Evolutionary conservation across 2,329 filamentous ascomycete species (phyloP).

Genomic region (Colletotrichum sp.): DNA sequence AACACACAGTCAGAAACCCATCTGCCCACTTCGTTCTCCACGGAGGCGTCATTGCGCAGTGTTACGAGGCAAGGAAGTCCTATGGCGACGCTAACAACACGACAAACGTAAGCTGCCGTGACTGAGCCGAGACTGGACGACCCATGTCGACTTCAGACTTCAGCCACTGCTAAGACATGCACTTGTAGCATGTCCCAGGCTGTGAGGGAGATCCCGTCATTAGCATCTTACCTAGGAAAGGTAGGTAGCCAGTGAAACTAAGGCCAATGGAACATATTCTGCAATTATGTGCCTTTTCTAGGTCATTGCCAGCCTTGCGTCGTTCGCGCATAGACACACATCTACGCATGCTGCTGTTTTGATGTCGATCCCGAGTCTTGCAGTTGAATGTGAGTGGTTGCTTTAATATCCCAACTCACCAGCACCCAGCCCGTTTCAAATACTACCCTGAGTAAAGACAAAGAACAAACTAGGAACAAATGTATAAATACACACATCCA

Average conservation of each 20-base stretch:
- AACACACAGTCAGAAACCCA: not conserved
- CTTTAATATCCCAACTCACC: not conserved
- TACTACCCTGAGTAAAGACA: not conserved
- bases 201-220: not conserved
- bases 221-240: not conserved
- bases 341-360: not conserved
- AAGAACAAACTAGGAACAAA: not conserved
- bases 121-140: not conserved
- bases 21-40: constrained; percentile 3
- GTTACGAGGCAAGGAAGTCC: not conserved
- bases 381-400: not conserved
- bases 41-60: constrained; percentile 7
- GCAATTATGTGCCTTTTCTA: not conserved
- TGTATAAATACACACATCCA: not conserved
- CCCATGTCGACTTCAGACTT: not conserved
- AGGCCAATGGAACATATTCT: not conserved
- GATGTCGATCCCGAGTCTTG: not conserved
- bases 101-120: constrained; percentile 1
- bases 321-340: not conserved
- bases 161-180: not conserved
- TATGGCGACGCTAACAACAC: not conserved
- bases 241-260: not conserved
- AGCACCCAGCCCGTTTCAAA: not conserved
- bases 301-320: not conserved
- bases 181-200: not conserved